phyloP scores from a whole-genome alignment of 2,329 filamentous ascomycete species.

The Alternaria incomplexa region DNA sequence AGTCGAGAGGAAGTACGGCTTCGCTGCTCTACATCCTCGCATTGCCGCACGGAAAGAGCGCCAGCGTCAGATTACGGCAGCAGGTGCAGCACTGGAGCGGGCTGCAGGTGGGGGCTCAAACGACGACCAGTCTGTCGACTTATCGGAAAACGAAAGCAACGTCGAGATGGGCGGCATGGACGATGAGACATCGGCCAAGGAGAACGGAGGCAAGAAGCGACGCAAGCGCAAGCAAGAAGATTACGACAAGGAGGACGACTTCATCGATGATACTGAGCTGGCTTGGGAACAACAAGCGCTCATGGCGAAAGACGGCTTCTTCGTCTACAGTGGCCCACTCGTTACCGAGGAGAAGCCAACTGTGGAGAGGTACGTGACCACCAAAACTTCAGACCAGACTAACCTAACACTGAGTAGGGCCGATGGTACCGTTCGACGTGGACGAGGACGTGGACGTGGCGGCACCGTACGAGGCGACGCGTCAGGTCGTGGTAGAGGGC shows the following conservation, averaged over 20 bases:
- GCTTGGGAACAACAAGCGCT: constrained; percentile 96
- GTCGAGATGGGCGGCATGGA: constrained; percentile 80
- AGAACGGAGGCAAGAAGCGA: constrained; percentile 72
- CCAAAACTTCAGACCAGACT: background rate
- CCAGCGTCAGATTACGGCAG: constrained; percentile 85
- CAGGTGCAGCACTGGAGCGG: constrained; percentile 83
- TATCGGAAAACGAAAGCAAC: constrained; percentile 76
- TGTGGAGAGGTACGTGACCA: constrained; percentile 62
- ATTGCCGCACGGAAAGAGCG: constrained; percentile 87
- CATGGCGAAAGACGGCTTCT: constrained; percentile 94
- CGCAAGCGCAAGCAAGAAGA: constrained; percentile 75
- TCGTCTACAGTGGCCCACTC: constrained; percentile 93
- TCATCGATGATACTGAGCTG: constrained; percentile 89
- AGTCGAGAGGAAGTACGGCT: constrained; percentile 92
- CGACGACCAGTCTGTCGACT: constrained; percentile 84
- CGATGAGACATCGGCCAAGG: constrained; percentile 45
- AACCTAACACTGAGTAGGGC: constrained; percentile 59
- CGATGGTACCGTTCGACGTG: constrained; percentile 75
- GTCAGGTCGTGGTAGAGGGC: constrained; percentile 52
- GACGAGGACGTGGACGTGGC: constrained; percentile 63
- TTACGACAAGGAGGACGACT: constrained; percentile 71
- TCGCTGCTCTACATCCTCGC: constrained; percentile 90
- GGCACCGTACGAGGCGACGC: constrained; percentile 53
- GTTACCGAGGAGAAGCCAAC: constrained; percentile 82
- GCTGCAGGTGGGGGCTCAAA: constrained; percentile 70